These are phyloP conservation scores for Trichosporon sp. DNA, from an alignment of 1,284 basidiomycete genomes.

Conservation along the genomic window DNA sequence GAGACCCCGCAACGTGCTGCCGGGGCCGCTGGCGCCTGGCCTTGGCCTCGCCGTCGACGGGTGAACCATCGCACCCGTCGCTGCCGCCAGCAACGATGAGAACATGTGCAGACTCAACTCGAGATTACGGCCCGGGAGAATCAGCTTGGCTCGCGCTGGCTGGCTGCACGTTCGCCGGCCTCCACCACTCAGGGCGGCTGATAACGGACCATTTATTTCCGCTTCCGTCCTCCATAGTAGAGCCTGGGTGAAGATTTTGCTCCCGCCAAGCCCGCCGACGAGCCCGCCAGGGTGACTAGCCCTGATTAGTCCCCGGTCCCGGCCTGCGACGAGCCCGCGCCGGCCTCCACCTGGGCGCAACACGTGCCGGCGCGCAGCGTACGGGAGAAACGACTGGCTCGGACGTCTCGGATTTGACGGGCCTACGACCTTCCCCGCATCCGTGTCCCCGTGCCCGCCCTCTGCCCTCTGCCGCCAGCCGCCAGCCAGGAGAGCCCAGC, in stretches of 20 bases:
- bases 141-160: no score
- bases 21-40: neutral
- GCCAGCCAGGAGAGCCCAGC: neutral
- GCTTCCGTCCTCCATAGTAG: neutral
- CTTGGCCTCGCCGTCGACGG: no score
- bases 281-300: neutral
- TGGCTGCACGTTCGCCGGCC: neutral
- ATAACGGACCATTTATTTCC: neutral
- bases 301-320: neutral
- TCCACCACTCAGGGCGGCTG: neutral
- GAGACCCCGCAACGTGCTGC: neutral
- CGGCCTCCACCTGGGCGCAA: neutral
- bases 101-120: neutral
- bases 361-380: neutral
- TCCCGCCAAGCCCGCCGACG: neutral
- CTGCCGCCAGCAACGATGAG: neutral
- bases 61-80: neutral
- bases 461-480: neutral
- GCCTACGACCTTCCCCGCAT: neutral
- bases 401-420: conserved; percentile 5
- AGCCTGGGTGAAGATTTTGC: neutral
- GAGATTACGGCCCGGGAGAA: neutral
- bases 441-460: neutral
- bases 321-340: neutral
- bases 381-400: neutral